Base-by-base conservation (phyloP, 1,284 basidiomycete species). In the Trametes polyzona region DNA sequence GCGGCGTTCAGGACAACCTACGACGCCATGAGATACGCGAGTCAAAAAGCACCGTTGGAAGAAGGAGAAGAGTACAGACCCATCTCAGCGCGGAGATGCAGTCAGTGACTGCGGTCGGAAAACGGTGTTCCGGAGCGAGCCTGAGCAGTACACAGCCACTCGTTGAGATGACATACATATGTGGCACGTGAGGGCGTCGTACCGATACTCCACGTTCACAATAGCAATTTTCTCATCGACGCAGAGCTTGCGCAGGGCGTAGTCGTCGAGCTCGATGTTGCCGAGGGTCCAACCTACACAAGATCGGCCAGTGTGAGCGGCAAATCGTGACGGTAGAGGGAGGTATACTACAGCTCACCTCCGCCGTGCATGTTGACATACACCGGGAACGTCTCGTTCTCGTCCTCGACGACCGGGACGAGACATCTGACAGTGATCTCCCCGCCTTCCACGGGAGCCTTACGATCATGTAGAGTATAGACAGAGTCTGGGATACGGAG, bases 41-140 rank as follows among this genome's bases (percentile, higher is more conserved):
- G 11, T 40, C 8, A 12, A 7, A 9, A 10, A 4, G n/a, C 5
- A 11, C 46, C 17, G 16, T 8, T n/a, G 26, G 14, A 1, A 47
- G 12, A 7, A 14, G 23, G 27, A 4, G 17, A 32, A 9, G 17
- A 23, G 19, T 1, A 7, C 59, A n/a, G 36, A 72, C 69, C 68
- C 74, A 77, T 61, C 69, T 66, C 2, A 77, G 59, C 2, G 71
- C 67, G 7, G 71, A 69, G 33, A 71, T 72, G 17, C 70, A 65
- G 51, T 80, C 78, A 14, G 76, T 67, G 4, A 74, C 63, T 0
- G 71, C 68, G 0, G 68, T 70, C 0, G 78, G 78, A 65, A 72
- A 79, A 0, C 73, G 71, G 52, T 73, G 56, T 46, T 76, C 74
- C 0, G 78, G 78, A 1, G 76, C 74, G 11, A 75, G 69, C 16